Evolutionary conservation across 805 yeast genomes (phyloP).

Genomic region (Wickerhamomyces bovis): DNA sequence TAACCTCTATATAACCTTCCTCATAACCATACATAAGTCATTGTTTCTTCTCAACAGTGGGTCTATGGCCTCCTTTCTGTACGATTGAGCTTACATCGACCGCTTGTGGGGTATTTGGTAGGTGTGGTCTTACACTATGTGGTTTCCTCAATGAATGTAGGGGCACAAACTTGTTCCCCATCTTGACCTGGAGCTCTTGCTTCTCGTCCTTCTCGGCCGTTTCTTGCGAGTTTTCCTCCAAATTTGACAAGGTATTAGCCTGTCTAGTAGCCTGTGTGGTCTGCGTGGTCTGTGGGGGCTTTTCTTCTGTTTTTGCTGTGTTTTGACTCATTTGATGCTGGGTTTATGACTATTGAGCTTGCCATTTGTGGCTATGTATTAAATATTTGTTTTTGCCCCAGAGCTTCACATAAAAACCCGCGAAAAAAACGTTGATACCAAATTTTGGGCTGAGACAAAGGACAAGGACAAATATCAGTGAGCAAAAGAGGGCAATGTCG

Average conservation of each 20-base stretch:
- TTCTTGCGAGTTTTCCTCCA: not conserved
- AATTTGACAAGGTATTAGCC: not conserved
- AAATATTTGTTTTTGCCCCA: not conserved
- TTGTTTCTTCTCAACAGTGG: not conserved
- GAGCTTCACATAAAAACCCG: not conserved
- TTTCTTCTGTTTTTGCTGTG: not conserved
- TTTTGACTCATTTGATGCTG: not conserved
- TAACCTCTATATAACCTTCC: too few relatives aligned
- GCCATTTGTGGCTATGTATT: not conserved
- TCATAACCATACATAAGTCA: too few relatives aligned
- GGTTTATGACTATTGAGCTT: not conserved
- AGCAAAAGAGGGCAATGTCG: not conserved
- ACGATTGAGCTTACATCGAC: constrained; percentile 1
- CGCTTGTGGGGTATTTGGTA: not conserved
- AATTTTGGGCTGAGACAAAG: not conserved
- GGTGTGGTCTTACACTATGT: constrained; percentile 2
- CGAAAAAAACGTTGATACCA: not conserved
- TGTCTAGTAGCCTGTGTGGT: not conserved
- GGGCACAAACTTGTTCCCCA: constrained; percentile 8
- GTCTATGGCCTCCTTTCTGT: constrained; percentile 6
- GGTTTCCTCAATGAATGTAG: constrained; percentile 4
- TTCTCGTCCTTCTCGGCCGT: not conserved
- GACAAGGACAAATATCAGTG: not conserved
- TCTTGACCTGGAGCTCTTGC: constrained; percentile 1
- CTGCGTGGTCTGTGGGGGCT: too few relatives aligned